Evolutionary conservation across 805 yeast genomes (phyloP).

Genomic region (Lipomyces yamadae): DNA sequence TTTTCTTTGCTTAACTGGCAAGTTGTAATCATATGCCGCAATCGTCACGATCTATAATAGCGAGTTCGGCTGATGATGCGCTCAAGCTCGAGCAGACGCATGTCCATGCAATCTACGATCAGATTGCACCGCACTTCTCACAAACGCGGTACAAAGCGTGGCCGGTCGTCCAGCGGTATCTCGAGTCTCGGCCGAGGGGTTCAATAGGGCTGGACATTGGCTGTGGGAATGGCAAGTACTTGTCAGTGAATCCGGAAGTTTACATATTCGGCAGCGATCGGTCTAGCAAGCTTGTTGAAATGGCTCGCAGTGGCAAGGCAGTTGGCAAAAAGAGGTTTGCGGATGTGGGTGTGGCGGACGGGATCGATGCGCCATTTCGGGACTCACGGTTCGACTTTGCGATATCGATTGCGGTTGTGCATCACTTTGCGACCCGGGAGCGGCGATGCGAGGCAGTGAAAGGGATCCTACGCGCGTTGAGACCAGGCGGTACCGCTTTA

Average conservation of each 20-base stretch:
- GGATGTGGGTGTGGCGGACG: conserved; percentile 82
- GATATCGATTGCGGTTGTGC: conserved; percentile 92
- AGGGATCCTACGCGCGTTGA: conserved; percentile 67
- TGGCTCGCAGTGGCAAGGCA: conserved; percentile 21
- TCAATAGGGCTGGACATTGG: conserved; percentile 90
- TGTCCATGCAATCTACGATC: conserved; percentile 92
- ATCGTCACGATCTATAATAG: neutral
- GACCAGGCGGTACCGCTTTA: conserved; percentile 67
- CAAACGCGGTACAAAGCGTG: conserved; percentile 95
- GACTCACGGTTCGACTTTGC: conserved; percentile 72
- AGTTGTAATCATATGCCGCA: neutral
- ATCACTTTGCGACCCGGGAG: conserved; percentile 86
- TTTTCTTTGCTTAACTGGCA: too few relatives aligned
- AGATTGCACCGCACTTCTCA: conserved; percentile 91
- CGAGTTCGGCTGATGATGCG: neutral
- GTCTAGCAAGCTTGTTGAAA: conserved; percentile 35
- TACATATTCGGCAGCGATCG: conserved; percentile 68
- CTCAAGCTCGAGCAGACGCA: conserved; percentile 61
- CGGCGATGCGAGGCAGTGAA: conserved; percentile 76
- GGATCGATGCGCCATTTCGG: conserved; percentile 65
- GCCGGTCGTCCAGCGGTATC: conserved; percentile 87
- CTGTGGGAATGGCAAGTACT: conserved; percentile 95
- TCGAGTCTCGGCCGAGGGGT: conserved; percentile 56
- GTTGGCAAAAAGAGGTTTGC: conserved; percentile 44
- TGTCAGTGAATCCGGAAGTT: conserved; percentile 69